Evolutionary conservation across 768 basidiomycete genomes (phyloP), one percentile per base, ranked within the genome.

Genomic region (Lactifluus pinguis): DNA sequence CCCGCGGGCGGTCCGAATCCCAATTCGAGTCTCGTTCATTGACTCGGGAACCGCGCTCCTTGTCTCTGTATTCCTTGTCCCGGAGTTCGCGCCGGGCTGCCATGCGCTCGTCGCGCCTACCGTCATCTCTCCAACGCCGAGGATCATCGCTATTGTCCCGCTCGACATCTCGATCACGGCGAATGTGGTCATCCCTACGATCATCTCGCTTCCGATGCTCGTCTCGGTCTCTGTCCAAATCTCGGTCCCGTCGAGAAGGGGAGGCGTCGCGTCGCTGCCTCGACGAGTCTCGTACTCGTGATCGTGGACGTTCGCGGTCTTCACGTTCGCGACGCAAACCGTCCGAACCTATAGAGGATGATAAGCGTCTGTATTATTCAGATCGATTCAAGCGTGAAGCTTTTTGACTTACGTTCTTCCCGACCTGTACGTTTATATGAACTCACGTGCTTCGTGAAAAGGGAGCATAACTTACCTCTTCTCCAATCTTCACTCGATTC

Each of bases 401-500:
- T 39, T 38, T 47, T 38, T 47, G 30, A 65, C 79, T 76, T 69
- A 89, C 88, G 77, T 57, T 89, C 88, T 57, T 86, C 84, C 59
- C 83, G 79, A 62, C 73, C 72, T 59, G 77, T 70, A 60, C 17
- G 57, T 55, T 62, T 57, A 39, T 44, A 59, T 53, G 21, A 56
- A 55, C 49, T 47, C 50, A 58, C 42, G 48, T 57, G 34, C 59
- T 42, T 41, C 25, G 36, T 45, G 34, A 48, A 54, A 65, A n/a
- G 56, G 47, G 25, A 58, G 48, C 53, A 47, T 17, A 51, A 72
- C 79, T 64, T 67, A 89, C 90, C 87, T 82, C 87, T 80, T 69
- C 90, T 80, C 90, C 90, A 93, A 68, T 93, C 90, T 67, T 92
- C 88, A 66, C 82, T 84, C 29, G 76, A 77, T 70, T 92, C 90